These are phyloP conservation scores for Sutorius eximius DNA, from an alignment of 1,284 basidiomycete genomes.

Conservation along the genomic window DNA sequence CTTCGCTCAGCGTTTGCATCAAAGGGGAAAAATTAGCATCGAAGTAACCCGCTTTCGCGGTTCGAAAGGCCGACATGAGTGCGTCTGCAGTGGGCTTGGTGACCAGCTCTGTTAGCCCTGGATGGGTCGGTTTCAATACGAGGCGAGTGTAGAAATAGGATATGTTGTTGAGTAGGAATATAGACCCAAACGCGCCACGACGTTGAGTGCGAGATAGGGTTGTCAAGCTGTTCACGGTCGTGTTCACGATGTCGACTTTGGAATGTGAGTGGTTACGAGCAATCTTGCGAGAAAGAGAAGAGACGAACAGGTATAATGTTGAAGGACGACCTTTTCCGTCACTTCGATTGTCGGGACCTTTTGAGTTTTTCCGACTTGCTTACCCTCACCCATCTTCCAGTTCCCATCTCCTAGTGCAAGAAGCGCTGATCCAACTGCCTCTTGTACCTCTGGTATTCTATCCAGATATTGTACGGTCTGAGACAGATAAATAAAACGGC, in stretches of 20 bases:
- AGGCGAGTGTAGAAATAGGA: conserved; percentile 63
- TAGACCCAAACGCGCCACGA: conserved; percentile 65
- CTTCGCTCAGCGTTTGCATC: conserved; percentile 69
- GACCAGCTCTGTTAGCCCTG: conserved; percentile 48
- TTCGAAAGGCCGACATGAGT: conserved; percentile 68
- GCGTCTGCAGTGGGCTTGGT: conserved; percentile 60
- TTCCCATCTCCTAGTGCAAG: conserved; percentile 76
- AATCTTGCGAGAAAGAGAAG: not conserved
- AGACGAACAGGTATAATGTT: conserved; percentile 70
- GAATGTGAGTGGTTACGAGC: not conserved
- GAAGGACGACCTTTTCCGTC: conserved; percentile 60
- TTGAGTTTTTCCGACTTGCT: conserved; percentile 53
- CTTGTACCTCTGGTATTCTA: conserved; percentile 63
- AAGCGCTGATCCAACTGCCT: conserved; percentile 63
- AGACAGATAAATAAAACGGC: not conserved
- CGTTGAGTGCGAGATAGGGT: conserved; percentile 62
- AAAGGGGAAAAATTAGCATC: conserved; percentile 77
- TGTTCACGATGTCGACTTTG: conserved; percentile 68
- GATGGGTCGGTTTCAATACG: conserved; percentile 49
- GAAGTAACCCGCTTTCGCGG: conserved; percentile 78
- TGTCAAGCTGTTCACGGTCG: conserved; percentile 57
- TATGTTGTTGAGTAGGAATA: conserved; percentile 78
- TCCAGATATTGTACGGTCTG: conserved; percentile 71
- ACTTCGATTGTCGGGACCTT: conserved; percentile 46
- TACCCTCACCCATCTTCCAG: conserved; percentile 85